phyloP scores from a whole-genome alignment of 495 filamentous ascomycete genomes.

The Sporormia fimetaria region DNA sequence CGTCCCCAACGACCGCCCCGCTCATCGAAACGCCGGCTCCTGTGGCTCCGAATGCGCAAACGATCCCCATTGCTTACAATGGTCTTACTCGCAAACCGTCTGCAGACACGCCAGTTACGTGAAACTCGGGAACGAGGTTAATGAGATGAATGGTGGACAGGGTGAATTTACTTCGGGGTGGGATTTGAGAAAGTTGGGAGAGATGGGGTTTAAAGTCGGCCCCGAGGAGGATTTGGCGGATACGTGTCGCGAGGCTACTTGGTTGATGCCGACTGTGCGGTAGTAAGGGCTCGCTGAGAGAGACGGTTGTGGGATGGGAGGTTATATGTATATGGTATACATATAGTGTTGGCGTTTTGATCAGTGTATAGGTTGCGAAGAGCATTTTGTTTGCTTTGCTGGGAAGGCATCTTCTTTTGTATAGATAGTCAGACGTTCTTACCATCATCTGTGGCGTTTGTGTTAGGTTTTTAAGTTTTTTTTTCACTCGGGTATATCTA shows the following conservation, averaged over 20 bases:
- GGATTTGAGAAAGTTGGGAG: constrained; percentile 13
- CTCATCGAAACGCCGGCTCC: constrained; percentile 7
- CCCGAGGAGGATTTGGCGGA: constrained; percentile 11
- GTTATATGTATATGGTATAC: no score
- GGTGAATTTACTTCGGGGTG: constrained; percentile 19
- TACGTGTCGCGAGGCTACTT: constrained; percentile 13
- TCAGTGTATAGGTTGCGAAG: no score
- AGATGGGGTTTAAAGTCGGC: constrained; percentile 15
- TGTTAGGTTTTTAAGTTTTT: no score
- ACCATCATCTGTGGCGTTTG: no score
- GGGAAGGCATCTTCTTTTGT: no score
- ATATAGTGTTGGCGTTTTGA: no score
- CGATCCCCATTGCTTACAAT: constrained; percentile 20
- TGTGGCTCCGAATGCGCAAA: constrained; percentile 19
- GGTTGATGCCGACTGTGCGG: constrained; percentile 11
- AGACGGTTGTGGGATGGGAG: background rate
- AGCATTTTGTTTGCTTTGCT: no score
- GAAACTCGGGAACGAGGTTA: constrained; percentile 12
- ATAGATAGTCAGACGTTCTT: no score
- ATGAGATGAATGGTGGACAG: constrained; percentile 15
- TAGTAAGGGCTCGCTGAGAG: background rate
- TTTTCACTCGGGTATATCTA: no score
- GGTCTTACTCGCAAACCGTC: constrained; percentile 13
- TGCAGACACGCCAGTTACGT: constrained; percentile 17
- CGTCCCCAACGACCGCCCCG: constrained; percentile 13